Conservation (phyloP, 768 basidiomycete species). For the Tylopilus subfusipes region DNA sequence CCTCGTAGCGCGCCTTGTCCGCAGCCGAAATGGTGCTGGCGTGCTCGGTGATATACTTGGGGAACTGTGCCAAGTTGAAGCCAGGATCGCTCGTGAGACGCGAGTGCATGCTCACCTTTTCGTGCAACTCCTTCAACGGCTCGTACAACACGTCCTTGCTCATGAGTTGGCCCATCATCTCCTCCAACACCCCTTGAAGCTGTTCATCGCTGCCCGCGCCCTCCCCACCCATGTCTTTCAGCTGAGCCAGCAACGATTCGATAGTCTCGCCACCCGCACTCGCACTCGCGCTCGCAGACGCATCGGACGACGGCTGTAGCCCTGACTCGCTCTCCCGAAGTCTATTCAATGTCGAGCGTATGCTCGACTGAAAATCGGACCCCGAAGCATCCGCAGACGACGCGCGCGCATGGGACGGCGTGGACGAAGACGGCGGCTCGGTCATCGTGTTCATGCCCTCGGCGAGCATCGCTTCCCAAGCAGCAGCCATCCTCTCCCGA, state of each 20-base stretch:
- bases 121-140: conserved; percentile 70
- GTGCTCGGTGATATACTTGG: conserved; percentile 63
- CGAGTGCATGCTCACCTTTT: conserved; percentile 18
- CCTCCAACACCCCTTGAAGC: conserved; percentile 67
- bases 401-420: background rate
- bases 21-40: conserved; percentile 48
- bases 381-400: background rate
- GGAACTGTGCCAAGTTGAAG: conserved; percentile 47
- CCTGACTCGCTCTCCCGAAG: conserved; percentile 61
- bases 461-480: conserved; percentile 71
- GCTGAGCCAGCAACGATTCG: conserved; percentile 49
- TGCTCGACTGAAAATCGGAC: conserved; percentile 62
- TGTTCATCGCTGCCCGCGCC: conserved; percentile 44
- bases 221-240: conserved; percentile 33
- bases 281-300: background rate
- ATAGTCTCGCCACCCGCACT: conserved; percentile 35
- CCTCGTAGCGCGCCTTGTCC: conserved; percentile 61
- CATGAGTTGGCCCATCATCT: conserved; percentile 44
- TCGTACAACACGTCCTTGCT: conserved; percentile 60
- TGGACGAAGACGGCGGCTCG: conserved; percentile 8
- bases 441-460: conserved; percentile 49
- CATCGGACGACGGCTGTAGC: conserved; percentile 22
- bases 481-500: conserved; percentile 47
- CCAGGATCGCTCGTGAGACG: background rate
- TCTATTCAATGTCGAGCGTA: conserved; percentile 71